A percentile compares a stretch with the other conserved stretches of the same genome.
Conservation (phyloP, 2,329 filamentous ascomycete genomes). For the Xylaria multiplex region DNA sequence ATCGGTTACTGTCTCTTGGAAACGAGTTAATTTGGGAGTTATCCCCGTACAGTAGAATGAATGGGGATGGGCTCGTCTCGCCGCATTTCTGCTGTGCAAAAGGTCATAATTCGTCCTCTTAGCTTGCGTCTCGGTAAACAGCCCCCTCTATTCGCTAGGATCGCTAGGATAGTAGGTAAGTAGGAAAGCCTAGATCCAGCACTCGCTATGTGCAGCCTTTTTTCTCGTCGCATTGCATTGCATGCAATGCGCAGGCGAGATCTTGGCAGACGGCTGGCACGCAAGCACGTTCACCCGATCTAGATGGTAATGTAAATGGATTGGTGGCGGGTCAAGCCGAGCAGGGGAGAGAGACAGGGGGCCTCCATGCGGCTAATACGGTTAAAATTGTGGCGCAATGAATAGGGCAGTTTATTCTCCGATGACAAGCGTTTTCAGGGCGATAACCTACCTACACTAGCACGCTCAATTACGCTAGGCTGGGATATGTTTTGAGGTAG, state of each 20-base stretch:
- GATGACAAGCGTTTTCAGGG: slow-evolving; percentile 18
- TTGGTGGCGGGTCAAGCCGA: slow-evolving; percentile 21
- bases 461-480: not conserved
- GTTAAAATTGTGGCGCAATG: slow-evolving; percentile 32
- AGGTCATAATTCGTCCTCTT: slow-evolving; percentile 8
- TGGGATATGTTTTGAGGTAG: not conserved
- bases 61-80: slow-evolving; percentile 25
- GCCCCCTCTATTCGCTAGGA: slow-evolving; percentile 18
- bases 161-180: slow-evolving; percentile 2
- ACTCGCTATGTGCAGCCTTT: slow-evolving; percentile 5
- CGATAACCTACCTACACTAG: not conserved
- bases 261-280: slow-evolving; percentile 26
- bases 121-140: slow-evolving; percentile 18
- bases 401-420: slow-evolving; percentile 34
- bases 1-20: slow-evolving; percentile 30
- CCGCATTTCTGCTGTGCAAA: slow-evolving; percentile 13
- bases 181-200: slow-evolving; percentile 17
- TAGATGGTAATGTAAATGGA: slow-evolving; percentile 18
- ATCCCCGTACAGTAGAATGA: slow-evolving; percentile 20
- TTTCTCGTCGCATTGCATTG: slow-evolving; percentile 31
- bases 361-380: slow-evolving; percentile 35
- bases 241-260: slow-evolving; percentile 24
- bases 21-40: slow-evolving; percentile 26
- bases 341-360: slow-evolving; percentile 14
- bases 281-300: slow-evolving; percentile 24